Conservation (phyloP, 116 monocot species). For the Posidonia oceanica region DNA sequence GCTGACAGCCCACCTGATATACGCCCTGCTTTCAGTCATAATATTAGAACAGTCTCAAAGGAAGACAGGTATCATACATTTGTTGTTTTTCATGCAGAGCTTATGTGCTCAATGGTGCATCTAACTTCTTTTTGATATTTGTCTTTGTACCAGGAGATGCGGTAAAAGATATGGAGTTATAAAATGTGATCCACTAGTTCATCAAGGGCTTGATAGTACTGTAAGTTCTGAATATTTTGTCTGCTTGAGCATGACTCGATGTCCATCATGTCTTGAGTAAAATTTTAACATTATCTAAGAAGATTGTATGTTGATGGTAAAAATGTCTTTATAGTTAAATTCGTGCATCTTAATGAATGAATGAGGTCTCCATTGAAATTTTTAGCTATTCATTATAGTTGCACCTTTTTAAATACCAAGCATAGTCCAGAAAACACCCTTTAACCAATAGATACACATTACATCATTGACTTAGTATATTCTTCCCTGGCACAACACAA, state of each 20-base stretch:
- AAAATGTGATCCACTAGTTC: constrained; percentile 74
- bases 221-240: constrained; percentile 33
- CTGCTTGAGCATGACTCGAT: neutral
- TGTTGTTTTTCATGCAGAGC: neutral
- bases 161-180: constrained; percentile 62
- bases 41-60: constrained; percentile 22
- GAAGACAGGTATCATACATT: constrained; percentile 43
- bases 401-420: too few relatives aligned
- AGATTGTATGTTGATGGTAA: too few relatives aligned
- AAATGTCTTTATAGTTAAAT: too few relatives aligned
- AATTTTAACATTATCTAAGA: too few relatives aligned
- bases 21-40: constrained; percentile 79
- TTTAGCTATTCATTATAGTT: too few relatives aligned
- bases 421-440: too few relatives aligned
- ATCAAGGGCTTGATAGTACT: constrained; percentile 62
- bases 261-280: too few relatives aligned
- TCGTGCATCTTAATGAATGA: too few relatives aligned
- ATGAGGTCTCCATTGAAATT: too few relatives aligned
- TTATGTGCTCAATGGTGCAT: neutral
- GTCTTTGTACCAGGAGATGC: constrained; percentile 28
- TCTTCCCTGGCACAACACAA: too few relatives aligned
- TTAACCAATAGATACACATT: too few relatives aligned
- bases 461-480: too few relatives aligned
- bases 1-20: constrained; percentile 47
- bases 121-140: neutral